Evolutionary conservation across 495 filamentous ascomycete species (phyloP), one percentile per base, ranked within the genome.

Genomic region (Tuber microsphaerosporum): DNA sequence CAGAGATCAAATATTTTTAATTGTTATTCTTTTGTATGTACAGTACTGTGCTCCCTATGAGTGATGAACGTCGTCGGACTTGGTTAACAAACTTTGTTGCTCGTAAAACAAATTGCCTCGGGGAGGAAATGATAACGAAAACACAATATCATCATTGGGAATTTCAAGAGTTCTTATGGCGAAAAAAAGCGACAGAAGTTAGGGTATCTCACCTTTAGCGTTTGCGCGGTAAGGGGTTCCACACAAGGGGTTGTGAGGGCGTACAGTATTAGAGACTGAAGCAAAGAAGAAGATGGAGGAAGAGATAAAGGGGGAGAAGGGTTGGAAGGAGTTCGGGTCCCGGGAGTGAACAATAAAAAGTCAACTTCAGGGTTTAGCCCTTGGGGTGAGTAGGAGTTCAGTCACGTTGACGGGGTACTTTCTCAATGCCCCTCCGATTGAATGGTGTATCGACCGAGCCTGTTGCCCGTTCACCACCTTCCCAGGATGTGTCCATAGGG

Each of bases 121-220:
- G 22, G 17, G 17, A 65, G 5, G 31, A 65, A 65, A 17, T 31
- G 31, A 17, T 31, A 65, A 31, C 56, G 56, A 65, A 65, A 34
- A 34, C 56, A 65, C 26, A 34, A 34, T 61, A 74, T 76, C 75
- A 74, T 73, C 70, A 73, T 70, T 45, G 74, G 51, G 72, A 43
- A 41, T 43, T 71, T 34, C 7, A 65, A 31, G 14, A 65, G 26
- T 65, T 65, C 56, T 34, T 26, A 16, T 16, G 26, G 26, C 5
- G 56, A 17, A 34, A 65, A 37, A 34, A 34, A 65, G 56, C 14
- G 31, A 26, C 6, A 34, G 56, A 17, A 26, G 31, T 65, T 65
- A 8, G 56, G 51, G 26, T 34, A 65, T 65, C 56, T 65, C 26
- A 65, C 56, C 56, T 65, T 65, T 34, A 17, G 12, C 34, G 26